Conservation (phyloP, 2,329 filamentous ascomycete genomes). For the Aspergillus sojae region DNA sequence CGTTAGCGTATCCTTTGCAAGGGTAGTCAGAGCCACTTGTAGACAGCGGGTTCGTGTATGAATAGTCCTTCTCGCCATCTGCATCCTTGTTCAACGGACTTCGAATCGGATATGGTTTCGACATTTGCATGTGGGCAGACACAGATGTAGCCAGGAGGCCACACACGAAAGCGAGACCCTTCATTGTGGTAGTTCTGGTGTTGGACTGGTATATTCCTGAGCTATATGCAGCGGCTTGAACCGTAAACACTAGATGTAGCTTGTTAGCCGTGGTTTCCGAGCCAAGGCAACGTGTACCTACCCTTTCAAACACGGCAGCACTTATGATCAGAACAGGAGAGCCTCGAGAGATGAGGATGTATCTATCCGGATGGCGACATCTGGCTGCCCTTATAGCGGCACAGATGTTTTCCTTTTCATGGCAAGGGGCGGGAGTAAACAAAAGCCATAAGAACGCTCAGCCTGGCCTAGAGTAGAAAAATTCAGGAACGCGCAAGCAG, state of each 20-base stretch:
- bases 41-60: conserved; percentile 69
- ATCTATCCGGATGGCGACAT: not conserved
- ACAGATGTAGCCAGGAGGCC: conserved; percentile 37
- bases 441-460: not conserved
- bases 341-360: not conserved
- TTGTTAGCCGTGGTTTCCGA: not conserved
- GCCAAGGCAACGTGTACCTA: not conserved
- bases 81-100: conserved; percentile 53
- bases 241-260: not conserved
- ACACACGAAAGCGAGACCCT: conserved; percentile 31
- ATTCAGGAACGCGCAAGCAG: not conserved
- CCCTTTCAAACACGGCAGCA: not conserved
- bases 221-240: not conserved
- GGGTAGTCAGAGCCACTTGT: conserved; percentile 67
- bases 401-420: not conserved
- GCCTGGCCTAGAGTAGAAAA: not conserved
- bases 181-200: conserved; percentile 27
- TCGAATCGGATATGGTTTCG: conserved; percentile 56
- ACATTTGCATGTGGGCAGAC: conserved; percentile 59
- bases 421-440: not conserved
- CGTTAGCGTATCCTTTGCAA: conserved; percentile 69
- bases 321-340: not conserved
- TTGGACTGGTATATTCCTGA: too few species aligned
- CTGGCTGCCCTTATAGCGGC: not conserved
- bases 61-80: conserved; percentile 63